A percentile compares a stretch with the other conserved stretches of the same genome.
These are phyloP conservation scores for Jackrogersella multiformis DNA, from an alignment of 495 filamentous ascomycete species.

Conservation along the genomic window DNA sequence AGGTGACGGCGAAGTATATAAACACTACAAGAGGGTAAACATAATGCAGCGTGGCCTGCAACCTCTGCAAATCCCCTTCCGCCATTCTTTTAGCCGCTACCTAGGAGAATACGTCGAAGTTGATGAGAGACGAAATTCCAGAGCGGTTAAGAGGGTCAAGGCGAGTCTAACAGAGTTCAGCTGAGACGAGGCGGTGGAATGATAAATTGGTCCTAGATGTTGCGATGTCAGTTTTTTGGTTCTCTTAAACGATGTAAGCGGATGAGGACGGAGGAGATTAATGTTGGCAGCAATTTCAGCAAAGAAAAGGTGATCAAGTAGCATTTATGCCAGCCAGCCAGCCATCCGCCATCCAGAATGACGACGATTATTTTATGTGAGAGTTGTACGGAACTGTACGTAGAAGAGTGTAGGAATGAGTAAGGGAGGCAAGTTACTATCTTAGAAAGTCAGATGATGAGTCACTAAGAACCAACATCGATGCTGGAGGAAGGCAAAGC, in stretches of 20 bases:
- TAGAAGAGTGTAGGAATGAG: background rate
- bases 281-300: slow-evolving; percentile 1
- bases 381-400: background rate
- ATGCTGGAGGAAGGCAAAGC: slow-evolving; percentile 20
- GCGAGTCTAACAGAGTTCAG: slow-evolving; percentile 7
- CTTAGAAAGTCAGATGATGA: slow-evolving; percentile 15
- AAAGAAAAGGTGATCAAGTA: background rate
- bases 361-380: background rate
- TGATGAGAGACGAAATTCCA: background rate
- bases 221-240: slow-evolving; percentile 13
- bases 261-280: background rate
- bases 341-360: slow-evolving; percentile 10
- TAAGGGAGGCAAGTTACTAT: slow-evolving; percentile 17
- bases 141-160: background rate
- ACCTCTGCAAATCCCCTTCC: slow-evolving; percentile 18
- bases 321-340: slow-evolving; percentile 15
- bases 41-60: slow-evolving; percentile 58
- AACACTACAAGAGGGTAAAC: slow-evolving; percentile 64
- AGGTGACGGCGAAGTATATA: slow-evolving; percentile 62
- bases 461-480: slow-evolving; percentile 17
- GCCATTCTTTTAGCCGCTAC: slow-evolving; percentile 30
- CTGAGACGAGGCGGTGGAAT: slow-evolving; percentile 10
- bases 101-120: slow-evolving; percentile 10
- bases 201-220: slow-evolving; percentile 24
- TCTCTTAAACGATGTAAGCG: background rate